phyloP scores from a whole-genome alignment of 1,284 basidiomycete species.

The Ceratobasidium sp. region DNA sequence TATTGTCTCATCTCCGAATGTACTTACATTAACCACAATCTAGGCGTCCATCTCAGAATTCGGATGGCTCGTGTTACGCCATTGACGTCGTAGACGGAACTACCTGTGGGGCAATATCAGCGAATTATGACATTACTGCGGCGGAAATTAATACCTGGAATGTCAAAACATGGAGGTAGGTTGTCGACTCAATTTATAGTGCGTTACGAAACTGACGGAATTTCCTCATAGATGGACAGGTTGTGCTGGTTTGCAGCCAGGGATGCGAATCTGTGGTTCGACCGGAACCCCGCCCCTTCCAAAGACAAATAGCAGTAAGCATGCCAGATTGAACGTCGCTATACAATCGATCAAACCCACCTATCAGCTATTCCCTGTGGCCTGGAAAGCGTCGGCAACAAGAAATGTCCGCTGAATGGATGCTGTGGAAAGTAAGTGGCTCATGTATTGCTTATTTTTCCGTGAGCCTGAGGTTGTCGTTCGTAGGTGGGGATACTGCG shows the following conservation, averaged over 20 bases:
- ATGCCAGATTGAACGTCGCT: too few species aligned
- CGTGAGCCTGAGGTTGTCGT: background rate
- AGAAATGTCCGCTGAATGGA: slow-evolving; percentile 28
- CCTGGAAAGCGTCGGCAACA: slow-evolving; percentile 24
- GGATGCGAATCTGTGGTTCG: slow-evolving; percentile 12
- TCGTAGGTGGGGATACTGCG: slow-evolving; percentile 38
- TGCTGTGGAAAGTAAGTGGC: slow-evolving; percentile 34
- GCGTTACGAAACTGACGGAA: too few species aligned
- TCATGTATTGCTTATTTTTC: background rate
- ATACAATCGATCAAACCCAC: background rate
- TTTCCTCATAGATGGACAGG: slow-evolving; percentile 19
- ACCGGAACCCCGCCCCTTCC: slow-evolving; percentile 31
- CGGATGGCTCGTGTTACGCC: slow-evolving; percentile 35
- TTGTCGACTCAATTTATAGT: background rate
- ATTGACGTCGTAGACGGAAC: slow-evolving; percentile 13
- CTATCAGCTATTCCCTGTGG: slow-evolving; percentile 25
- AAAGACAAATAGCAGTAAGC: slow-evolving; percentile 20
- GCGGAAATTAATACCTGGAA: slow-evolving; percentile 28
- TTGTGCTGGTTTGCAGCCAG: slow-evolving; percentile 21
- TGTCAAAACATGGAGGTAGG: slow-evolving; percentile 23
- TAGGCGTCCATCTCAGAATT: slow-evolving; percentile 25
- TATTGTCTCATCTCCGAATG: background rate
- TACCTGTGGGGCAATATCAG: background rate
- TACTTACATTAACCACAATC: background rate
- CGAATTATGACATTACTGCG: slow-evolving; percentile 23